Percentiles rank a stretch among this genome's conserved stretches.
These are phyloP conservation scores for Pestalotiopsis sp. DNA, from an alignment of 2,329 filamentous ascomycete genomes.

Conservation along the genomic window DNA sequence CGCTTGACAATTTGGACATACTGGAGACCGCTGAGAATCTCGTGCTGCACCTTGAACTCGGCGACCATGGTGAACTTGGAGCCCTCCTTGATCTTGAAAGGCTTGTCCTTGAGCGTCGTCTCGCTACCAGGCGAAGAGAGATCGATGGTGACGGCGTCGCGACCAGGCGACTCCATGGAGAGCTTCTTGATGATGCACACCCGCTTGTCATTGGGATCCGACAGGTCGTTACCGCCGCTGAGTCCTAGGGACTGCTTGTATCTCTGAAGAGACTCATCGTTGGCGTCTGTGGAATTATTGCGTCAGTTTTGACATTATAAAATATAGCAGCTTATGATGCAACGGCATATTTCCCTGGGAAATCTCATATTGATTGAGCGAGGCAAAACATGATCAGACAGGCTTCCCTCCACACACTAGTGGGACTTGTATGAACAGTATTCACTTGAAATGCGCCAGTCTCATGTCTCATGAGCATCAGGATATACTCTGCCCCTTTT, in stretches of 20 bases:
- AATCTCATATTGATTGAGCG: too few species aligned
- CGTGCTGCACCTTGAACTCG: constrained; percentile 93
- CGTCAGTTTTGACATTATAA: constrained; percentile 22
- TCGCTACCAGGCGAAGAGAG: constrained; percentile 75
- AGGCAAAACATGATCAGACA: too few species aligned
- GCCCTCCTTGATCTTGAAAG: constrained; percentile 97
- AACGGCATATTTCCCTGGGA: too few species aligned
- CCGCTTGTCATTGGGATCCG: constrained; percentile 79
- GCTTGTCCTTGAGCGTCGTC: constrained; percentile 80
- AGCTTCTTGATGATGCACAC: constrained; percentile 93
- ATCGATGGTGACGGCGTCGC: constrained; percentile 85
- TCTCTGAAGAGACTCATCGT: constrained; percentile 92
- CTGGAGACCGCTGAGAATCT: constrained; percentile 92
- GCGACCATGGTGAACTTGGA: constrained; percentile 93
- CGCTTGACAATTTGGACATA: constrained; percentile 94
- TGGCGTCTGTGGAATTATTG: constrained; percentile 50
- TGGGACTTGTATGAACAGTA: too few species aligned
- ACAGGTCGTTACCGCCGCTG: constrained; percentile 71
- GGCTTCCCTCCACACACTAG: too few species aligned
- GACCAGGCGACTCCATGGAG: constrained; percentile 82
- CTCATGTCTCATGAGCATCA: too few species aligned
- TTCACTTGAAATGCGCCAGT: too few species aligned
- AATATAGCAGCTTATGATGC: neutral
- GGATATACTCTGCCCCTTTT: too few species aligned
- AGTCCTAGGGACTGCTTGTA: constrained; percentile 98